These are phyloP conservation scores for Discostella stelligeroides DNA, from an alignment of 108 stramenopile species.

Conservation along the genomic window DNA sequence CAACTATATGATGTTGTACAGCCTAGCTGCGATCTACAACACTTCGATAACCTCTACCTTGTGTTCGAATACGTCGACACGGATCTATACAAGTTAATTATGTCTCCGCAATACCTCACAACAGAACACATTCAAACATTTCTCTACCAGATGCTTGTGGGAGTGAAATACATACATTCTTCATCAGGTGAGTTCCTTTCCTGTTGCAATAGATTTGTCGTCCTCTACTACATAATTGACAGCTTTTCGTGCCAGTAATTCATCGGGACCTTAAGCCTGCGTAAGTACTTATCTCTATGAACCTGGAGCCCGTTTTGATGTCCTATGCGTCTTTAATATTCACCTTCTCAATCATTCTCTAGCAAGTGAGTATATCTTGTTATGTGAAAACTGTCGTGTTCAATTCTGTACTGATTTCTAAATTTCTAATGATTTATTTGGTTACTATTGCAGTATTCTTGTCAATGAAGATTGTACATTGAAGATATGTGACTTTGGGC, in stretches of 20 bases:
- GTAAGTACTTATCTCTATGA: slow-evolving; percentile 22
- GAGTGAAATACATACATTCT: slow-evolving; percentile 94
- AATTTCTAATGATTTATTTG: too few species aligned
- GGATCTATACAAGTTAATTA: slow-evolving; percentile 98
- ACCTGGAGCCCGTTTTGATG: too few species aligned
- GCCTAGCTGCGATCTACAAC: slow-evolving; percentile 71
- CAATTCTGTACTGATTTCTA: too few species aligned
- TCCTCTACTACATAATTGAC: not conserved
- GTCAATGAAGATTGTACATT: slow-evolving; percentile 97
- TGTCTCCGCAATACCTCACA: slow-evolving; percentile 96
- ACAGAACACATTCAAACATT: slow-evolving; percentile 98
- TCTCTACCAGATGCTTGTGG: slow-evolving; percentile 96
- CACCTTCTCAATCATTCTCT: not conserved
- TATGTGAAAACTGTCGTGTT: too few species aligned
- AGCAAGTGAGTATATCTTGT: slow-evolving; percentile 40
- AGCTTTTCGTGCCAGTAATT: slow-evolving; percentile 65
- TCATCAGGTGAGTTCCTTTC: slow-evolving; percentile 39
- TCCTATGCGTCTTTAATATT: not conserved
- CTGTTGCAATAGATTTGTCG: not conserved
- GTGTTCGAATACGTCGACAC: slow-evolving; percentile 97
- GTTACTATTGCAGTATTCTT: slow-evolving; percentile 92
- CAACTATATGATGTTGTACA: slow-evolving; percentile 90
- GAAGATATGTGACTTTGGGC: slow-evolving; percentile 99
- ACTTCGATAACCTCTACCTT: slow-evolving; percentile 88
- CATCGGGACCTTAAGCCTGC: slow-evolving; percentile 87